Base-by-base conservation (phyloP, 345 rosid species). In the Eucalyptus sp. region DNA sequence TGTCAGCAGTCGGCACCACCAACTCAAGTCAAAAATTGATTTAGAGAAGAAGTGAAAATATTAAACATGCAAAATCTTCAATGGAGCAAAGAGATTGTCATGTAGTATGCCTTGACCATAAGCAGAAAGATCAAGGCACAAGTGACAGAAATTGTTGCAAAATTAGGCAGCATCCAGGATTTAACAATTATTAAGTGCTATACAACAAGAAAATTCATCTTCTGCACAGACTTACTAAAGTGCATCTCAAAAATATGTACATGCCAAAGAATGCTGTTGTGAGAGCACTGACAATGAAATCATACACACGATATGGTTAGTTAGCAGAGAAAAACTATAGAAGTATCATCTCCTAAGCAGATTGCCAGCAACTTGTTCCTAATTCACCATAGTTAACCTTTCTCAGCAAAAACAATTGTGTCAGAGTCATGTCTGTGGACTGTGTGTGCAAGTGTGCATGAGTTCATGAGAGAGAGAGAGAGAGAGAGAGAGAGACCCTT, bases 401-500 rank as follows among this genome's bases (percentile, higher is more conserved):
- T 76, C 13, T 7, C 84, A 41, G 15, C 27, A 76, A 76, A 41
- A 76, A 76, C 9, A 41, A 76, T 20, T 41, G 27, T 18, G 15
- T 41, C 48, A 5, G 80, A 71, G 84, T 41, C 84, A 76, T 50
- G 60, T 52, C 68, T 17, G 31, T 52, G 49, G 64, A 33, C 12
- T 24, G 41, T 86, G 87, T 24, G 64, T 8, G 10, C 24, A n/a
- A 8, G 37, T 6, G 44, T 46, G 80, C 52, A 49, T 24, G 86
- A 52, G 25, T 52, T 3, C 58, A 52, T 52, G 58, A 48, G 51
- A 11, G 79, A 16, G 41, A 68, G 89, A 11, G 50, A 14, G 41
- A 66, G 62, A 88, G 89, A 33, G 51, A 18, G 76, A 85, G 79
- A 24, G 44, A 52, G 87, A 98, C 99, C 99, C 96, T 98, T 98